Percentiles rank a stretch among this genome's conserved stretches.
These are phyloP conservation scores for Trichoderma brevicompactum DNA, from an alignment of 2,329 filamentous ascomycete genomes.

Conservation along the genomic window DNA sequence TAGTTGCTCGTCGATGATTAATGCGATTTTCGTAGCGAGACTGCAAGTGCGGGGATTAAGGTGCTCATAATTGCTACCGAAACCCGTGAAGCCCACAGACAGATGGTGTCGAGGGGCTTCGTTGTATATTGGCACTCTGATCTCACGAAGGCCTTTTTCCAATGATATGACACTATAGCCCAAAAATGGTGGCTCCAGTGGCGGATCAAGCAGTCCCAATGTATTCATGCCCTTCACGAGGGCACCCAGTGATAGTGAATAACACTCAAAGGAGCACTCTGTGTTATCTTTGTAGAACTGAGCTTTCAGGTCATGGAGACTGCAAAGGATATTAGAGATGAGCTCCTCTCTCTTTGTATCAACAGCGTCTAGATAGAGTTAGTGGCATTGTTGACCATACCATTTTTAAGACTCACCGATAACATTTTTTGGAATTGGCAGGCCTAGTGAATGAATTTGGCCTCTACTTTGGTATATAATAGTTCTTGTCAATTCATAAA, in stretches of 20 bases:
- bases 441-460: not conserved
- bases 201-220: not conserved
- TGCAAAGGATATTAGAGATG: not conserved
- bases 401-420: not conserved
- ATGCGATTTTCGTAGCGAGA: not conserved
- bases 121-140: not conserved
- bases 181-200: not conserved
- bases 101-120: not conserved
- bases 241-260: slow-evolving; percentile 4
- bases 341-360: not conserved
- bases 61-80: too few species aligned
- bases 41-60: not conserved
- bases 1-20: not conserved
- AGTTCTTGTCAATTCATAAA: not conserved
- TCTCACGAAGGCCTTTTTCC: not conserved
- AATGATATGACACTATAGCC: not conserved
- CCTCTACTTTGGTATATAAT: not conserved
- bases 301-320: not conserved
- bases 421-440: not conserved
- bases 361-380: not conserved
- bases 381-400: not conserved
- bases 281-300: not conserved
- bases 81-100: not conserved
- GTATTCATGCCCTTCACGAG: slow-evolving; percentile 5
- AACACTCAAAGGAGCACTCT: slow-evolving; percentile 11